phyloP scores from a whole-genome alignment of 768 basidiomycete genomes.

The Lenzites betulinus region DNA sequence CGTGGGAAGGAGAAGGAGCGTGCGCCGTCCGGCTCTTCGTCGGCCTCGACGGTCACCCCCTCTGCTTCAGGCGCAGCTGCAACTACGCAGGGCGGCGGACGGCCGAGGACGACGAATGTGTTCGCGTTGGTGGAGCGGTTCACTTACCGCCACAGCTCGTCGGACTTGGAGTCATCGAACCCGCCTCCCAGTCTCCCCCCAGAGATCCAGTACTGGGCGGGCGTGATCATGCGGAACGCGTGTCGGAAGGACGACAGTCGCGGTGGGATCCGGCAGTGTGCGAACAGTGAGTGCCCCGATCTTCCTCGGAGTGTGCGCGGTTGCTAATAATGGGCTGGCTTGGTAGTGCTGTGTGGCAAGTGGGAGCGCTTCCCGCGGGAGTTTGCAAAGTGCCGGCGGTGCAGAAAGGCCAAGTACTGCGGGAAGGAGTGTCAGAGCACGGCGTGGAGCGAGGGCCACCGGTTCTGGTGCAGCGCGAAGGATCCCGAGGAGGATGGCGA shows the following conservation, averaged over 20 bases:
- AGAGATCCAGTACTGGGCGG: slow-evolving; percentile 99
- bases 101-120: slow-evolving; percentile 75
- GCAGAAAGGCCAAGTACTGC: slow-evolving; percentile 98
- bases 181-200: slow-evolving; percentile 71
- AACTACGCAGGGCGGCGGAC: slow-evolving; percentile 15
- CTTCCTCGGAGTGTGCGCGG: neutral
- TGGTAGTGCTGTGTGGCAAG: slow-evolving; percentile 81
- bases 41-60: slow-evolving; percentile 1
- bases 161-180: slow-evolving; percentile 70
- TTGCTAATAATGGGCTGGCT: neutral
- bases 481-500: slow-evolving; percentile 47
- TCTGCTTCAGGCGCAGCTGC: neutral
- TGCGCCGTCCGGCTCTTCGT: slow-evolving; percentile 12
- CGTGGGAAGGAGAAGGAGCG: slow-evolving; percentile 52
- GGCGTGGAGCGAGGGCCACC: slow-evolving; percentile 95
- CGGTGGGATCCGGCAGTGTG: slow-evolving; percentile 96
- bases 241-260: slow-evolving; percentile 94
- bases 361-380: slow-evolving; percentile 94
- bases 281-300: slow-evolving; percentile 71
- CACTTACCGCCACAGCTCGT: slow-evolving; percentile 89
- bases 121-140: slow-evolving; percentile 96
- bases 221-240: slow-evolving; percentile 99
- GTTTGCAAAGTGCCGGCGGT: slow-evolving; percentile 95
- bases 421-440: slow-evolving; percentile 96
- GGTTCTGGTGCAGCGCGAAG: slow-evolving; percentile 88